A percentile compares a stretch with the other conserved stretches of the same genome.
Evolutionary conservation across 495 filamentous ascomycete species (phyloP).

Genomic region (Tuber brumale): DNA sequence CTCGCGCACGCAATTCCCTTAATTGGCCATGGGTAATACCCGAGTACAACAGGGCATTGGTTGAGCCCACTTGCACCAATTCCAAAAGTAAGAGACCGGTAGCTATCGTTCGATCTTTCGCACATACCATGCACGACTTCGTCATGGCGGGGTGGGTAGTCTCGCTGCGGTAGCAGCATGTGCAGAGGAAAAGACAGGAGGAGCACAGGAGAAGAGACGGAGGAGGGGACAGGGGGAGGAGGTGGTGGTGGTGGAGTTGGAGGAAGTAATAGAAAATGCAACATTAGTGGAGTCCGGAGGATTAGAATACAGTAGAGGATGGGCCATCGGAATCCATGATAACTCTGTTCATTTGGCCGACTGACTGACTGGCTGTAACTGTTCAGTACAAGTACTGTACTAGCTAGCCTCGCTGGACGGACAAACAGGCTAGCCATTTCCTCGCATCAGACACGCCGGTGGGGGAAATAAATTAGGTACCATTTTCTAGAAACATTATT

Average conservation of each 20-base stretch:
- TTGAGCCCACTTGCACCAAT: neutral
- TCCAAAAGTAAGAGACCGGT: slow-evolving; percentile 1
- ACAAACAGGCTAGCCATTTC: neutral
- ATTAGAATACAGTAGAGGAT: neutral
- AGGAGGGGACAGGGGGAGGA: neutral
- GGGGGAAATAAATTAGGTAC: slow-evolving; percentile 3
- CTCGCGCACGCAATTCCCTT: neutral
- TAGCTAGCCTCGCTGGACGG: neutral
- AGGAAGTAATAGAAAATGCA: neutral
- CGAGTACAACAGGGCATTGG: neutral
- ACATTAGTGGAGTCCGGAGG: neutral
- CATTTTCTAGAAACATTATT: slow-evolving; percentile 3
- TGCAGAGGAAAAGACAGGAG: neutral
- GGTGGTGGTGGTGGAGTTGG: neutral
- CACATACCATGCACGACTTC: neutral
- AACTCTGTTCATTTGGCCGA: neutral
- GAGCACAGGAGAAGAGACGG: slow-evolving; percentile 4
- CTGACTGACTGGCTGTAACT: neutral
- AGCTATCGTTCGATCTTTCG: slow-evolving; percentile 6
- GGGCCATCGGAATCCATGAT: neutral
- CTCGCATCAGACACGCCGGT: neutral
- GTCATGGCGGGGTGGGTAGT: neutral
- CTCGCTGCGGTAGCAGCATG: neutral
- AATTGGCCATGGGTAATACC: neutral
- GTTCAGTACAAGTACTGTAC: no score